Base-by-base conservation (phyloP, 2,329 filamentous ascomycete species). In the Ophiocordyceps camponoti-rufipedis region DNA sequence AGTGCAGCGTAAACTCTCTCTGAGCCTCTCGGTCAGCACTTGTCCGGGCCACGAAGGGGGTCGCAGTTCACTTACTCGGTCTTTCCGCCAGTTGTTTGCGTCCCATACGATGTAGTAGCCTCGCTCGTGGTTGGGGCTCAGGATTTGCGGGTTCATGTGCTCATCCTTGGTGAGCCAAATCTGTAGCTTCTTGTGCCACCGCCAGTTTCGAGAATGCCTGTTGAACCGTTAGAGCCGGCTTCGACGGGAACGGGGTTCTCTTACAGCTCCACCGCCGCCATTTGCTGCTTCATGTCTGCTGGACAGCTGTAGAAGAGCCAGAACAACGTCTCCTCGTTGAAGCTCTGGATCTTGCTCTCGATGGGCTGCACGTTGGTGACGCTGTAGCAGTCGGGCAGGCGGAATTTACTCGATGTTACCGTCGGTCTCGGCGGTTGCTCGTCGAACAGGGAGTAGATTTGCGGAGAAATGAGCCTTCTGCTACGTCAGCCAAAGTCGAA, bases 281-380 rank as follows among this genome's bases (percentile, higher is more conserved):
- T 63, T 43, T 77, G 71, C 55, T 82, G 78, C 57, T 78, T 75
- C 33, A 72, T 55, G 53, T 81, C 77, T 41, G 70, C 66, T 8
- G 78, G 74, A 48, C 74, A 78, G 59, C 73, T 78, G 58, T 82
- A 81, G 55, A 82, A 82, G 51, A 82, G 81, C 70, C 74, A 80
- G 58, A 82, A 75, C 43, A 82, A 61, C 0, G 78, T 80, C 59
- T 82, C 78, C 50, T 82, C 78, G 51, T 80, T 80, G 59, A 82
- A 80, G 50, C 71, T 79, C 39, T 67, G 66, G 43, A 81, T 77
- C 58, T 81, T 81, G 52, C 69, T 75, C 49, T 80, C 75, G 45
- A 82, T 71, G 3, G 74, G 69, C 51, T 78, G 75, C 28, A 80
- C 75, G 49, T 82, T 82, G 49, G 70, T 76, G 32, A 82, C 78